phyloP scores from a whole-genome alignment of 768 basidiomycete genomes.

The Vishniacozyma victoriae region DNA sequence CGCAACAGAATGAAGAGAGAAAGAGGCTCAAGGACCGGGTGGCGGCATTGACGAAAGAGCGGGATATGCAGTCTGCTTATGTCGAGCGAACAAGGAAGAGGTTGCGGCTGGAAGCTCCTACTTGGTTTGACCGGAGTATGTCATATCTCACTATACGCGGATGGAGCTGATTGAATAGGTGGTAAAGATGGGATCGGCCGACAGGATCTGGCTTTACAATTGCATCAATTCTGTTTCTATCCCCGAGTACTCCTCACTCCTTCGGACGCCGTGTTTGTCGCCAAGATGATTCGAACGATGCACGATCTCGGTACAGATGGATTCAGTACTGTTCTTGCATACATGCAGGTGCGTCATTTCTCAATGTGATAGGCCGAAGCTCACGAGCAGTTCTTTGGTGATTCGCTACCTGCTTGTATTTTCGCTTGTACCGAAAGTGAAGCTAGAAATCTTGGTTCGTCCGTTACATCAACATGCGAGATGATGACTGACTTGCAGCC shows the following conservation, averaged over 20 bases:
- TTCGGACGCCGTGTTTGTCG: slow-evolving; percentile 92
- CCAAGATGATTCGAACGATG: slow-evolving; percentile 79
- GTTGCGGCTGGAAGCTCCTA: slow-evolving; percentile 24
- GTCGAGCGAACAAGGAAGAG: slow-evolving; percentile 23
- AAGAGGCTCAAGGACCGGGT: slow-evolving; percentile 22
- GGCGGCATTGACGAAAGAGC: slow-evolving; percentile 25
- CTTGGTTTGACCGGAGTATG: slow-evolving; percentile 43
- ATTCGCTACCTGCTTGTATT: slow-evolving; percentile 73
- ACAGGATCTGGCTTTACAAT: slow-evolving; percentile 15
- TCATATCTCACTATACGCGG: background rate
- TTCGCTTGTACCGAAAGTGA: slow-evolving; percentile 96
- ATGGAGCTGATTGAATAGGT: no score
- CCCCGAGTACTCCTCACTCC: slow-evolving; percentile 90
- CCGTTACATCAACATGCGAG: background rate
- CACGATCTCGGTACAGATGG: slow-evolving; percentile 83
- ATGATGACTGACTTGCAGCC: slow-evolving; percentile 51
- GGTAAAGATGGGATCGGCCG: no score
- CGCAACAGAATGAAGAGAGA: slow-evolving; percentile 23
- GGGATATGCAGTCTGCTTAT: slow-evolving; percentile 23
- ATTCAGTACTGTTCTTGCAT: slow-evolving; percentile 78
- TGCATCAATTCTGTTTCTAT: slow-evolving; percentile 79
- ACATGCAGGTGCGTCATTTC: slow-evolving; percentile 62
- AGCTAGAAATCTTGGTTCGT: slow-evolving; percentile 82
- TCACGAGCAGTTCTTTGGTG: slow-evolving; percentile 67
- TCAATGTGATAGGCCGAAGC: background rate